These are phyloP conservation scores for Elsinoe batatas DNA, from an alignment of 2,329 filamentous ascomycete species.

Conservation along the genomic window DNA sequence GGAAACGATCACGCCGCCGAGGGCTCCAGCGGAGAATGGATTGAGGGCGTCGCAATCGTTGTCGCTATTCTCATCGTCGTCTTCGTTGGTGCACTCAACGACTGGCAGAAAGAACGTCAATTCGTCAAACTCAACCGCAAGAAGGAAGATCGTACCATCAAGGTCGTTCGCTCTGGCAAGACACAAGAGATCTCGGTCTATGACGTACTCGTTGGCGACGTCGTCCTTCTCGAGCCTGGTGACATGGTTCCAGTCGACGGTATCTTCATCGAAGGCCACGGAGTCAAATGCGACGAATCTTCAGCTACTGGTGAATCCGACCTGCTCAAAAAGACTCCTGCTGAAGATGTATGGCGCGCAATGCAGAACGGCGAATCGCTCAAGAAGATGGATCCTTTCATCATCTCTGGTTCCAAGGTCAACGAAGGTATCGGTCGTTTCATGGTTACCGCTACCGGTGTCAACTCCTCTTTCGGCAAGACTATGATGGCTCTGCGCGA, in stretches of 20 bases:
- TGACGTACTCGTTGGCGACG: constrained; percentile 63
- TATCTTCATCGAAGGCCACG: constrained; percentile 58
- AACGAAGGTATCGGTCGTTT: constrained; percentile 67
- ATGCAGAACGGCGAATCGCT: constrained; percentile 53
- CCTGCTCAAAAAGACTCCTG: constrained; percentile 56
- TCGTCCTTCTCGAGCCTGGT: constrained; percentile 63
- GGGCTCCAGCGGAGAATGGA: constrained; percentile 61
- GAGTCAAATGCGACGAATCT: constrained; percentile 63
- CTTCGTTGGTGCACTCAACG: constrained; percentile 65
- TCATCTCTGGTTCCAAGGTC: constrained; percentile 77
- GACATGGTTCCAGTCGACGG: constrained; percentile 64
- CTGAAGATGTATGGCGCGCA: constrained; percentile 54
- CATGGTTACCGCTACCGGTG: constrained; percentile 63
- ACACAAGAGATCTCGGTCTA: constrained; percentile 60
- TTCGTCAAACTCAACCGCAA: constrained; percentile 73
- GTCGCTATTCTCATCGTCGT: constrained; percentile 68
- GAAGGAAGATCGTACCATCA: constrained; percentile 65
- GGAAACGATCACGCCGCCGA: constrained; percentile 45
- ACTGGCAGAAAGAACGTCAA: constrained; percentile 73
- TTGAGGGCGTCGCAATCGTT: constrained; percentile 71
- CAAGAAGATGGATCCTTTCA: constrained; percentile 68
- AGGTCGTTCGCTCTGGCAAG: constrained; percentile 65
- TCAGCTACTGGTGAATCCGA: constrained; percentile 69
- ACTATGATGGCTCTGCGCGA: constrained; percentile 70
- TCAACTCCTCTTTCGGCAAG: constrained; percentile 65